These are phyloP conservation scores for Debaryomyces sp. DNA, from an alignment of 1,139 yeast species.

Conservation along the genomic window DNA sequence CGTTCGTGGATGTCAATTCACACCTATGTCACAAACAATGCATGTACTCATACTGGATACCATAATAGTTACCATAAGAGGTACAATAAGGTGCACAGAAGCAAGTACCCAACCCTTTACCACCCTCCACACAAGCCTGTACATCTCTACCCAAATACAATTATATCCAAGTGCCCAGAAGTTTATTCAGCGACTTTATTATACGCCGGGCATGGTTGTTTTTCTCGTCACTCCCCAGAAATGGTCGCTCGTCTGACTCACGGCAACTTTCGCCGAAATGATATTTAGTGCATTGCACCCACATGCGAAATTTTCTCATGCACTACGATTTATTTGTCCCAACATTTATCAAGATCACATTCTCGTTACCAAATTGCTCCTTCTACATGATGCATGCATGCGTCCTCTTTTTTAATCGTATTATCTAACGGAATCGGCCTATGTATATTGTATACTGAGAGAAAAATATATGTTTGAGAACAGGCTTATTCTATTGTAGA, in stretches of 20 bases:
- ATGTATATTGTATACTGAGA: not conserved
- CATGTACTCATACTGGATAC: not conserved
- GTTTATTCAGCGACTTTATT: no score
- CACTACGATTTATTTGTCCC: not conserved
- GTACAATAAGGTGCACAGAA: no score
- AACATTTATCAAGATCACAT: not conserved
- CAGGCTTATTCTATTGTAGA: not conserved
- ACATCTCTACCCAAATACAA: no score
- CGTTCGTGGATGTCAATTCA: not conserved
- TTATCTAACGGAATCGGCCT: no score
- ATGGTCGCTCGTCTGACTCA: not conserved
- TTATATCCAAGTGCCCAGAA: no score
- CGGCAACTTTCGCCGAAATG: not conserved
- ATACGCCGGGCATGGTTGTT: no score
- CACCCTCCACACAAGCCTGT: no score
- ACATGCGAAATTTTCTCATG: not conserved
- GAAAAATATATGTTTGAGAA: not conserved
- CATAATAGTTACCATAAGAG: no score
- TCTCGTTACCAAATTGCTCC: not conserved
- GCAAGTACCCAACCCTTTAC: no score
- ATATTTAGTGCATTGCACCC: not conserved
- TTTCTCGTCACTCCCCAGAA: not conserved
- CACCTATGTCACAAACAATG: not conserved
- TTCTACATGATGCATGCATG: not conserved
- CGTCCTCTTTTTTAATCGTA: not conserved